Evolutionary conservation across 306 rosid species (phyloP).

Genomic region (Comarum palustre): DNA sequence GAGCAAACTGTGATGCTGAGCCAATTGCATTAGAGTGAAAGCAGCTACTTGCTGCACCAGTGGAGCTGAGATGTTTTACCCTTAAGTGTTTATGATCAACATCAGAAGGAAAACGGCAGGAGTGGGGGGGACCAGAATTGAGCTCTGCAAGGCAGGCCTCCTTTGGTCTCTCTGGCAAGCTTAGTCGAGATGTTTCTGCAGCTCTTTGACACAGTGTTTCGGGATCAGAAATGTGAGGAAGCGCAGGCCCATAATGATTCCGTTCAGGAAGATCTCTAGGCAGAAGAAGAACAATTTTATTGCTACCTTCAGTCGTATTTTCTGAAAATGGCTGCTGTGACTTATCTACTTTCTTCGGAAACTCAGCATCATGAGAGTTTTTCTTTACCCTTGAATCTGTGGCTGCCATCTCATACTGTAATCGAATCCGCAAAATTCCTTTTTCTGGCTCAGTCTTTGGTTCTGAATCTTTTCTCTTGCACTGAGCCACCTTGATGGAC

Average conservation of each 20-base stretch:
- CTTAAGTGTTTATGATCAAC: conserved; percentile 30
- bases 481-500: conserved; percentile 31
- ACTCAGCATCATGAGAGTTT: conserved; percentile 36
- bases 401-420: conserved; percentile 32
- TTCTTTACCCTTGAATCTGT: conserved; percentile 24
- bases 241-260: conserved; percentile 37
- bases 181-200: conserved; percentile 36
- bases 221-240: conserved; percentile 33
- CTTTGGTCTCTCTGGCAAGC: conserved; percentile 36
- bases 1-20: conserved; percentile 29
- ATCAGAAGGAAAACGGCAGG: conserved; percentile 44
- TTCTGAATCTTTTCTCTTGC: conserved; percentile 32
- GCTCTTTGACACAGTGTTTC: conserved; percentile 36
- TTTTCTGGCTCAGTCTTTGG: conserved; percentile 33
- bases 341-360: conserved; percentile 37
- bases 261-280: conserved; percentile 39
- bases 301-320: conserved; percentile 32
- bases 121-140: conserved; percentile 34
- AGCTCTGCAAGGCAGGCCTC: conserved; percentile 33
- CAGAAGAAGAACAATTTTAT: conserved; percentile 53
- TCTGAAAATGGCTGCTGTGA: conserved; percentile 29
- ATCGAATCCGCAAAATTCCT: conserved; percentile 25
- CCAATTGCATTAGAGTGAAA: conserved; percentile 34
- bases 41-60: conserved; percentile 27
- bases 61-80: conserved; percentile 33